Evolutionary conservation across 2,329 filamentous ascomycete genomes (phyloP).

Genomic region (Xylariaceae sp.): DNA sequence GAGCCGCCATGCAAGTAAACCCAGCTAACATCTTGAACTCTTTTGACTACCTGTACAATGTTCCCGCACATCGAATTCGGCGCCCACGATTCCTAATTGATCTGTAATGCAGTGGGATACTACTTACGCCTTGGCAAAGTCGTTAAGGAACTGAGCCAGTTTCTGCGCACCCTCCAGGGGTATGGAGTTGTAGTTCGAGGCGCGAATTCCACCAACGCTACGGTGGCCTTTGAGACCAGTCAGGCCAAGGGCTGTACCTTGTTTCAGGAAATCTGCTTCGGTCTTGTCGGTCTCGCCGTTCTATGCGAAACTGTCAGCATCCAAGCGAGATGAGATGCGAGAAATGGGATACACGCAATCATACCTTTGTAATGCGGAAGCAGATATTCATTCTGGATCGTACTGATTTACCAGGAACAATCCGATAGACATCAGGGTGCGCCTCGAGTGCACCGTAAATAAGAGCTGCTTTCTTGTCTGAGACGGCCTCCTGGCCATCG

Average conservation of each 20-base stretch:
- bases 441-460: constrained; percentile 78
- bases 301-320: constrained; percentile 18
- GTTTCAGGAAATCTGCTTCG: constrained; percentile 78
- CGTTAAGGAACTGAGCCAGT: constrained; percentile 60
- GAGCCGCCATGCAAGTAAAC: constrained; percentile 6
- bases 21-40: background rate
- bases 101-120: no score
- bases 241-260: constrained; percentile 65
- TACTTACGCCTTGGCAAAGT: constrained; percentile 45
- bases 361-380: constrained; percentile 66
- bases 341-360: constrained; percentile 9
- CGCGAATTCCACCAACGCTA: constrained; percentile 80
- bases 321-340: no score
- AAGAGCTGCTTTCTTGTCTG: constrained; percentile 69
- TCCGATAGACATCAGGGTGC: constrained; percentile 66
- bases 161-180: constrained; percentile 64
- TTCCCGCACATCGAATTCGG: no score
- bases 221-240: constrained; percentile 87
- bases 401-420: constrained; percentile 72
- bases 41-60: background rate
- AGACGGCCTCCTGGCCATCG: constrained; percentile 70
- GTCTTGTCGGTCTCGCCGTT: constrained; percentile 61
- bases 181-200: constrained; percentile 88
- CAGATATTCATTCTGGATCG: constrained; percentile 95
- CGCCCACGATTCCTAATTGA: no score